Evolutionary conservation across 345 rosid genomes (phyloP).

Genomic region (Aurinia saxatilis): DNA sequence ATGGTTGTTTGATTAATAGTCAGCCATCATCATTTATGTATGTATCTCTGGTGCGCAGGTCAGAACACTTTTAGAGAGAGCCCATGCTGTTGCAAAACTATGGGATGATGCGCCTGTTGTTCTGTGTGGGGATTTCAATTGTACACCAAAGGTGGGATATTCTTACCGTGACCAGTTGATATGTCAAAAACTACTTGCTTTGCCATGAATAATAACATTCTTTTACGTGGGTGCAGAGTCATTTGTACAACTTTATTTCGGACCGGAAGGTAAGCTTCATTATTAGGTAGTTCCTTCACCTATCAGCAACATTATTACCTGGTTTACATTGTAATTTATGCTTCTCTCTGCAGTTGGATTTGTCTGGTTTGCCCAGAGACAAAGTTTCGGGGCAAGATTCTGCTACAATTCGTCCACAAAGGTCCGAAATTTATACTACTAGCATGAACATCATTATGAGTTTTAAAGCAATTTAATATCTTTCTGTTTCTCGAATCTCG

Average conservation of each 20-base stretch:
- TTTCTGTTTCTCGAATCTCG: neutral
- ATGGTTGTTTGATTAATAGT: neutral
- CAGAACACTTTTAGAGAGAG: slow-evolving; percentile 66
- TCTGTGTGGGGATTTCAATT: slow-evolving; percentile 93
- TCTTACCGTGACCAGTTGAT: slow-evolving; percentile 5
- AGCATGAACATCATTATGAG: slow-evolving; percentile 4
- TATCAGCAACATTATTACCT: neutral
- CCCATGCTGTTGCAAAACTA: slow-evolving; percentile 61
- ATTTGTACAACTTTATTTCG: slow-evolving; percentile 76
- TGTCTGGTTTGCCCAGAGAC: slow-evolving; percentile 66
- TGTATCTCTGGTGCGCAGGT: slow-evolving; percentile 40
- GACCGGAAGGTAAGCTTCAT: slow-evolving; percentile 61
- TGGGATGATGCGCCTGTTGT: slow-evolving; percentile 91
- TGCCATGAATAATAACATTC: slow-evolving; percentile 10
- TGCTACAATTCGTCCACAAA: slow-evolving; percentile 41
- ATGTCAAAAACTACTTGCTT: neutral
- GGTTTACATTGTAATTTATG: slow-evolving; percentile 7
- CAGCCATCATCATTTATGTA: slow-evolving; percentile 1
- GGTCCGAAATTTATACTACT: slow-evolving; percentile 24
- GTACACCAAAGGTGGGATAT: slow-evolving; percentile 76
- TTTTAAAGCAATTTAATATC: neutral
- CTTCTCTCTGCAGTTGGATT: slow-evolving; percentile 50
- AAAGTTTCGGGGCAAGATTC: slow-evolving; percentile 89
- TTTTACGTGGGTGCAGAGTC: slow-evolving; percentile 60
- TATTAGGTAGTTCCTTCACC: slow-evolving; percentile 4